Conservation (phyloP, 192 early-diverging fungal genomes). For the Polychytrium aggregatum region DNA sequence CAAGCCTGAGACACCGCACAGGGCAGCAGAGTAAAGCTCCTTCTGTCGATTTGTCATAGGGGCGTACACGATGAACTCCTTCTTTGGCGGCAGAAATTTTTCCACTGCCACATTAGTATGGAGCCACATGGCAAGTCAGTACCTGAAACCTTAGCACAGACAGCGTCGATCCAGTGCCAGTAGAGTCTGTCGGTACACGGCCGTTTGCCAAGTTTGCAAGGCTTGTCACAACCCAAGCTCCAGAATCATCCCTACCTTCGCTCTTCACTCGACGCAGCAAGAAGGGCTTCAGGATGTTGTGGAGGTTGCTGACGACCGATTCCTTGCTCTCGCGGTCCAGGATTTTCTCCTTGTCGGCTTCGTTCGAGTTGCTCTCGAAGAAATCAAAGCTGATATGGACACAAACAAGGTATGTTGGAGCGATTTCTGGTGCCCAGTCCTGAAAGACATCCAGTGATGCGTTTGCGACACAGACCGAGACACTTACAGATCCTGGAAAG, state of each 20-base stretch:
- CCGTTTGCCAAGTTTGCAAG: too few species aligned
- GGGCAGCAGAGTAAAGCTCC: slow-evolving; percentile 27
- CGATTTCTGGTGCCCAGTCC: neutral
- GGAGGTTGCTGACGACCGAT: slow-evolving; percentile 58
- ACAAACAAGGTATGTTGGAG: neutral
- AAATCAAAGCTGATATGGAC: slow-evolving; percentile 52
- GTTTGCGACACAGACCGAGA: too few species aligned
- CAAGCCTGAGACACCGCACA: too few species aligned
- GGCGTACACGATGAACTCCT: slow-evolving; percentile 69
- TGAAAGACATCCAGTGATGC: neutral
- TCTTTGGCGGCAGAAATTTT: slow-evolving; percentile 76
- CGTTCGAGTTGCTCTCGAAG: slow-evolving; percentile 36
- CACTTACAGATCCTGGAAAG: slow-evolving; percentile 78
- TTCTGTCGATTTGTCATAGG: slow-evolving; percentile 27
- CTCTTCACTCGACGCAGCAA: slow-evolving; percentile 81
- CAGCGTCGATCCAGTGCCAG: too few species aligned
- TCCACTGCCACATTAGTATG: slow-evolving; percentile 63
- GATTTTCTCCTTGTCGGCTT: slow-evolving; percentile 54
- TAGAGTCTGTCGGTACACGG: too few species aligned
- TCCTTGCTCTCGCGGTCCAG: slow-evolving; percentile 29
- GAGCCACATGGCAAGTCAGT: too few species aligned
- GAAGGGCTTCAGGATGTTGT: slow-evolving; percentile 85
- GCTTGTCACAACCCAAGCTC: too few species aligned
- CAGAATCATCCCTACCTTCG: slow-evolving; percentile 48
- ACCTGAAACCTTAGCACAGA: too few species aligned